A percentile compares a stretch with the other conserved stretches of the same genome.
phyloP scores from a whole-genome alignment of 768 basidiomycete genomes.

The Galerina marginata region DNA sequence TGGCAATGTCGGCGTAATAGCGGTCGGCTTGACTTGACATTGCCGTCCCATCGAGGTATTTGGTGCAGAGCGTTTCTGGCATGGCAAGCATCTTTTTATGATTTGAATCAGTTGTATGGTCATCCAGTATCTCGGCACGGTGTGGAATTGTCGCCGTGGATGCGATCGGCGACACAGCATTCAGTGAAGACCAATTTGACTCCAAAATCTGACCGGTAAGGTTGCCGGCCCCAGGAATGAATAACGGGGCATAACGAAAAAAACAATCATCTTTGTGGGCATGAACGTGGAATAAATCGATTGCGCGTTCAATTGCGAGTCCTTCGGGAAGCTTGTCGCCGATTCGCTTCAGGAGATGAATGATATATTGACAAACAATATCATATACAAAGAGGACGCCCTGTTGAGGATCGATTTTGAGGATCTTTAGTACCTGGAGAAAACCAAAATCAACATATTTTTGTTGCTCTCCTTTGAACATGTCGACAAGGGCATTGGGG shows the following conservation, averaged over 20 bases:
- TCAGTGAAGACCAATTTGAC: slow-evolving; percentile 23
- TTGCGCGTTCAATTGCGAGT: slow-evolving; percentile 16
- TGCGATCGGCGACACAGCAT: slow-evolving; percentile 15
- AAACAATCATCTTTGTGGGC: slow-evolving; percentile 32
- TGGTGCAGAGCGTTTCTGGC: not conserved
- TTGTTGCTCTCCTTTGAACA: slow-evolving; percentile 29
- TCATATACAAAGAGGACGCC: slow-evolving; percentile 20
- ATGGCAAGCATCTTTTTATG: slow-evolving; percentile 28
- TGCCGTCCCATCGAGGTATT: not conserved
- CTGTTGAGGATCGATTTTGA: slow-evolving; percentile 15
- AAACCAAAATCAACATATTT: slow-evolving; percentile 28
- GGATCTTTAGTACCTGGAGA: slow-evolving; percentile 8
- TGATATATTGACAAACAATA: slow-evolving; percentile 22
- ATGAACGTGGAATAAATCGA: slow-evolving; percentile 34
- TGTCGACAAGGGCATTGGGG: slow-evolving; percentile 19
- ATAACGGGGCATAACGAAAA: slow-evolving; percentile 24
- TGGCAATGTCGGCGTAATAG: not conserved
- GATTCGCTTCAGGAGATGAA: slow-evolving; percentile 12
- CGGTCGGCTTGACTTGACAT: not conserved
- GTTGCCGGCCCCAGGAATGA: slow-evolving; percentile 18
- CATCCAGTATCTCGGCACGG: slow-evolving; percentile 25
- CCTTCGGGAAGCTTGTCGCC: not conserved
- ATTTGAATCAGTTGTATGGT: slow-evolving; percentile 31
- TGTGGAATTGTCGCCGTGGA: slow-evolving; percentile 19
- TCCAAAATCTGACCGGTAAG: slow-evolving; percentile 24